phyloP scores from a whole-genome alignment of 768 basidiomycete genomes.

The Cubamyces lactineus region DNA sequence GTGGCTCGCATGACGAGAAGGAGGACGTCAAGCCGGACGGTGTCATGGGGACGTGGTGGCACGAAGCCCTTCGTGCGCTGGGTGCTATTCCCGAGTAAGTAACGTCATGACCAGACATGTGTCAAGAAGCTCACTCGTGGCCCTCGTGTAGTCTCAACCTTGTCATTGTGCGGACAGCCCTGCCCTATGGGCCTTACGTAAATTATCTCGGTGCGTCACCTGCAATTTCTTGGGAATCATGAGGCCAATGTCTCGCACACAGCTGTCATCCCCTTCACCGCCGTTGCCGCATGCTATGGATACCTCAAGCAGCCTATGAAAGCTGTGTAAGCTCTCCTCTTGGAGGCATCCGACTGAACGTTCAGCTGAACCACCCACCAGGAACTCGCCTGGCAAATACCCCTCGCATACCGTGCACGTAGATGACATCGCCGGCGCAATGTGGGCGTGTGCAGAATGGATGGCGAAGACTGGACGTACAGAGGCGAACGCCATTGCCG shows the following conservation, averaged over 20 bases:
- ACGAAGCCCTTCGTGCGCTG: conserved; percentile 76
- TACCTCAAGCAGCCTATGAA: conserved; percentile 86
- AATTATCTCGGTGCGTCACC: conserved; percentile 44
- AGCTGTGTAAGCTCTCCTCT: conserved; percentile 58
- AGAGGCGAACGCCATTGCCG: conserved; percentile 66
- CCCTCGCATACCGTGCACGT: conserved; percentile 76
- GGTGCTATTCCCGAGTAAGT: conserved; percentile 72
- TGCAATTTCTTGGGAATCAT: not conserved
- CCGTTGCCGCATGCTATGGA: conserved; percentile 79
- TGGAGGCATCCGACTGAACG: not conserved
- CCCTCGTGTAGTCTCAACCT: conserved; percentile 64
- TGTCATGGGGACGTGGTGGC: conserved; percentile 84
- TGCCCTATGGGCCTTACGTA: conserved; percentile 82
- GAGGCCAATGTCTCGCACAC: conserved; percentile 5
- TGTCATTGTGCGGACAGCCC: conserved; percentile 74
- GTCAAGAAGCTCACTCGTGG: conserved; percentile 3
- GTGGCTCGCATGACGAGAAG: conserved; percentile 68
- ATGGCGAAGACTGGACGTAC: conserved; percentile 60
- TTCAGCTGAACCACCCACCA: conserved; percentile 34
- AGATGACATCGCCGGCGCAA: conserved; percentile 76
- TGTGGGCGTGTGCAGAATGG: conserved; percentile 81
- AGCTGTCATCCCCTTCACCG: conserved; percentile 70
- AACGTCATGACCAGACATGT: not conserved
- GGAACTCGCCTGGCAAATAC: conserved; percentile 81
- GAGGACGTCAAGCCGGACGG: conserved; percentile 74